phyloP scores from a whole-genome alignment of 2,329 filamentous ascomycete species.

The Ploettnerulaceae sp. region DNA sequence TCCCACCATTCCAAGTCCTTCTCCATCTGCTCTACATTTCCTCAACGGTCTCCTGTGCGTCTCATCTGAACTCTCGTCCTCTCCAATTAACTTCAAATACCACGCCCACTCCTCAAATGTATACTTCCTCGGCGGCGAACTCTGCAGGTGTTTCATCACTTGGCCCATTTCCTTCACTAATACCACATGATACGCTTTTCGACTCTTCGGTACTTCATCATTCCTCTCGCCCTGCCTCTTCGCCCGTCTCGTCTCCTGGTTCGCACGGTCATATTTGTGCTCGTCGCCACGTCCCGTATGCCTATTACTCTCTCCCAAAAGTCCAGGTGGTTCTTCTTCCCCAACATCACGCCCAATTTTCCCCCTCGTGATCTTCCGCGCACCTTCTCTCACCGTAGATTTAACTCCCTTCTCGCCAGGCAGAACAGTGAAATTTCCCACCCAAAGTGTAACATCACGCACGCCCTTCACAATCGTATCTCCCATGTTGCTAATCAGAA shows the following conservation, averaged over 20 bases:
- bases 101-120: slow-evolving; percentile 82
- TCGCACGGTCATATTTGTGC: too few species aligned
- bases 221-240: too few species aligned
- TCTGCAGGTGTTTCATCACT: slow-evolving; percentile 58
- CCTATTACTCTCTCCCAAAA: slow-evolving; percentile 37
- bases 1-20: slow-evolving; percentile 14
- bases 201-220: too few species aligned
- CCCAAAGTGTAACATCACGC: slow-evolving; percentile 48
- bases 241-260: too few species aligned
- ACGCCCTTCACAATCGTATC: slow-evolving; percentile 71
- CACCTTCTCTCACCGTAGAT: slow-evolving; percentile 42
- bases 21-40: slow-evolving; percentile 15
- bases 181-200: too few species aligned
- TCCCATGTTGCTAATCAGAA: slow-evolving; percentile 77
- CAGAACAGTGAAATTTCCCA: slow-evolving; percentile 57
- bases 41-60: slow-evolving; percentile 42
- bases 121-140: slow-evolving; percentile 58
- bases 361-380: slow-evolving; percentile 42
- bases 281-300: too few species aligned
- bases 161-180: slow-evolving; percentile 68
- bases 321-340: slow-evolving; percentile 39
- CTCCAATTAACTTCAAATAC: slow-evolving; percentile 72
- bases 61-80: slow-evolving; percentile 50
- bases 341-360: slow-evolving; percentile 38
- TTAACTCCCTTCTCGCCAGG: slow-evolving; percentile 50